A percentile compares a stretch with the other conserved stretches of the same genome.
phyloP scores from a whole-genome alignment of 1,139 yeast genomes.

The Candida sanyaensis region DNA sequence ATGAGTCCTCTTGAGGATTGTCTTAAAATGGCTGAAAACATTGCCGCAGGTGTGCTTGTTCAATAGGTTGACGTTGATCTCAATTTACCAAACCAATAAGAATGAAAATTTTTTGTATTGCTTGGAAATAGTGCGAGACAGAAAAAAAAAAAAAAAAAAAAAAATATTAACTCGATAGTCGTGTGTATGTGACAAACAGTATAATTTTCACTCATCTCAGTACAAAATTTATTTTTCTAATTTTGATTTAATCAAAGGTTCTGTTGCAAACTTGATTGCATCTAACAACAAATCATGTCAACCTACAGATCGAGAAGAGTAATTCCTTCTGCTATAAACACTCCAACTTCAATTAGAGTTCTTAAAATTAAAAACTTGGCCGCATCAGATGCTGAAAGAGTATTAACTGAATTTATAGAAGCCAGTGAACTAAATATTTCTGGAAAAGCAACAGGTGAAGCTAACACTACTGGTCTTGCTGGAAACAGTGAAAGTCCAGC shows the following conservation, averaged over 20 bases:
- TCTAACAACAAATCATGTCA: constrained; percentile 20
- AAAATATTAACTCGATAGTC: constrained; percentile 1
- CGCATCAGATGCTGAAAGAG: constrained; percentile 45
- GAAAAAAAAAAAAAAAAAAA: neutral
- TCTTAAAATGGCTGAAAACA: constrained; percentile 14
- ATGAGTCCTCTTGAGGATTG: constrained; percentile 9
- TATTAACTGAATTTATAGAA: constrained; percentile 48
- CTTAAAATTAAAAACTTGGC: constrained; percentile 26
- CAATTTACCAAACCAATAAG: neutral
- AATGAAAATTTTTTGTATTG: constrained; percentile 1
- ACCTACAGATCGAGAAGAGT: constrained; percentile 39
- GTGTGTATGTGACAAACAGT: constrained; percentile 1
- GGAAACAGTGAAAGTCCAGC: constrained; percentile 31
- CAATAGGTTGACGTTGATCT: neutral
- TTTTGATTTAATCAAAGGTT: neutral
- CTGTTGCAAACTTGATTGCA: too few relatives aligned
- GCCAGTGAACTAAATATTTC: constrained; percentile 28
- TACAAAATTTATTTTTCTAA: constrained; percentile 2
- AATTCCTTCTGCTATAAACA: constrained; percentile 47
- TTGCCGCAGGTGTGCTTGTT: neutral
- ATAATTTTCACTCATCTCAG: constrained; percentile 5
- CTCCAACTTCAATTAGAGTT: constrained; percentile 49
- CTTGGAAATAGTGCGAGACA: neutral
- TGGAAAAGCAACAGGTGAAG: constrained; percentile 9
- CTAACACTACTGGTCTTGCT: constrained; percentile 21